Base-by-base conservation (phyloP, 2,329 filamentous ascomycete species). In the Clathrospora elynae region DNA sequence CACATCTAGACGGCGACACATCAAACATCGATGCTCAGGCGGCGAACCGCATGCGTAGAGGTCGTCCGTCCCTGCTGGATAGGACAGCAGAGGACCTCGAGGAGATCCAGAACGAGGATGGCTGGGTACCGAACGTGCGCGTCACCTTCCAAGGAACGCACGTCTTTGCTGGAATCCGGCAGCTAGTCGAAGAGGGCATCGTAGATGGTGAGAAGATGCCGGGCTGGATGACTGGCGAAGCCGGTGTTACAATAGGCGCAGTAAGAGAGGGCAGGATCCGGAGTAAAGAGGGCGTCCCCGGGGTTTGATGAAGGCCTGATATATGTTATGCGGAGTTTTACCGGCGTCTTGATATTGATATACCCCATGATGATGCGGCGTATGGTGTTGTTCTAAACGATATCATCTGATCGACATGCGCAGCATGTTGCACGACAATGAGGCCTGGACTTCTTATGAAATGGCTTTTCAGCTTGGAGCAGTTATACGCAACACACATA, bases 151-250 rank as follows among this genome's bases (percentile, higher is more conserved):
- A 85, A 25, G 90, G 90, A 0, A 70, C 78, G 1, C 88, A 95
- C 64, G 84, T 95, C 2, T 92, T 95, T 71, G 85, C 85, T 0
- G 90, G 90, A 0, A 77, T 95, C 16, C 79, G 88, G 33, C 83
- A 86, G 60, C 76, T 95, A 20, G 86, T 92, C 0, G 89, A 95
- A 67, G 73, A 81, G 11, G 89, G 88, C 0, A 77, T 88, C 35
- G 75, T 95, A 17, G 83, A 95, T 62, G 86, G 88, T 1, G 79
- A 84, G 59, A 81, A 76, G 40, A 91, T 95, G 86, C 90, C 90
- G 0, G 87, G 87, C 0, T 95, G 90, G 89, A 86, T 95, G 85
- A 93, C 89, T 1, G 90, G 90, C 2, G 90, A 95, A 61, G 87
- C 90, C 30, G 87, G 85, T 0, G 83, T 93, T 4, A 93, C 87